Evolutionary conservation across 768 basidiomycete genomes (phyloP).

Genomic region (Tricholoma sp.): DNA sequence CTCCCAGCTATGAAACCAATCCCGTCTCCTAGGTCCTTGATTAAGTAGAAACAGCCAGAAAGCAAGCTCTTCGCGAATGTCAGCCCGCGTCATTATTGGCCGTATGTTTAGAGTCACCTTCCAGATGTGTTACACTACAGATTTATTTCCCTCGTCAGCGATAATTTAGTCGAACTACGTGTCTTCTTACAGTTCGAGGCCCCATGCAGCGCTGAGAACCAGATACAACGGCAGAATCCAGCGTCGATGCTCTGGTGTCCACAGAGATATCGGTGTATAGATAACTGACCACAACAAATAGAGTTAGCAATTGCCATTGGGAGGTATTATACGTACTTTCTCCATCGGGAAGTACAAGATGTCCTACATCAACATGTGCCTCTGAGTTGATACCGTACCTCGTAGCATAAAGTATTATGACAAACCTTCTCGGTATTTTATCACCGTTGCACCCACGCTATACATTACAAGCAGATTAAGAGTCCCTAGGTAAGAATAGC

Average conservation of each 20-base stretch:
- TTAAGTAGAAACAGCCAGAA: conserved; percentile 84
- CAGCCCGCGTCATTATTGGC: background rate
- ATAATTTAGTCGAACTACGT: conserved; percentile 2
- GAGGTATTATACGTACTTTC: conserved; percentile 21
- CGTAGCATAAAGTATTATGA: background rate
- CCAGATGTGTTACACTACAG: conserved; percentile 70
- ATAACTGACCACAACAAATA: conserved; percentile 32
- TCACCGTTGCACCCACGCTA: conserved; percentile 49
- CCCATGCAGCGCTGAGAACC: conserved; percentile 69
- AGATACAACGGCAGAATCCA: conserved; percentile 71
- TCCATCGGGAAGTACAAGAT: conserved; percentile 27
- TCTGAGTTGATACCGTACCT: background rate
- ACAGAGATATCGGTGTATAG: conserved; percentile 52
- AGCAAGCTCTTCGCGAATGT: conserved; percentile 48
- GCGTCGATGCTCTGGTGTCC: conserved; percentile 36
- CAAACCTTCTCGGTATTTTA: conserved; percentile 75
- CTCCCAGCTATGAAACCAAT: conserved; percentile 82
- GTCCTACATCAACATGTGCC: conserved; percentile 28
- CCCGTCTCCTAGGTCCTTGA: conserved; percentile 63
- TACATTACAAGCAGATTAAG: conserved; percentile 65
- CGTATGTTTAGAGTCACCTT: conserved; percentile 44
- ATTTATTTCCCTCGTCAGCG: background rate
- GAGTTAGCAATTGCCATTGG: background rate
- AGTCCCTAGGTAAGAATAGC: conserved; percentile 77
- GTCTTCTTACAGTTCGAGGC: conserved; percentile 62